phyloP scores from a whole-genome alignment of 2,329 filamentous ascomycete species.

The Exophiala mesophila region DNA sequence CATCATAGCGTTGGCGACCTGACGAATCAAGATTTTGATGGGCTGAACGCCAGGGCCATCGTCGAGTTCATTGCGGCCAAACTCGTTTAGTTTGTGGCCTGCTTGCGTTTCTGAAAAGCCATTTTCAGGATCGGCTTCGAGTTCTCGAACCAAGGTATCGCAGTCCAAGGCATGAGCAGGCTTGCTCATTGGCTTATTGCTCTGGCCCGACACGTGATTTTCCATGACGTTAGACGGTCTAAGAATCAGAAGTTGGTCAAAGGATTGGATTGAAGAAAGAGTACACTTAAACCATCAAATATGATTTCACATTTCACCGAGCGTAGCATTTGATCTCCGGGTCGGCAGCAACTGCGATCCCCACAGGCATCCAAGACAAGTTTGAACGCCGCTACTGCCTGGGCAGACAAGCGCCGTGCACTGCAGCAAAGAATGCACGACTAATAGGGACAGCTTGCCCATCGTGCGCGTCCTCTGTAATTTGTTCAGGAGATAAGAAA shows the following conservation, averaged over 20 bases:
- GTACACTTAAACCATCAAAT: no score
- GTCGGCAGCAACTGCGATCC: no score
- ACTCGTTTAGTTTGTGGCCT: constrained; percentile 49
- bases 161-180: constrained; percentile 60
- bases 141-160: constrained; percentile 50
- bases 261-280: background rate
- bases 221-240: constrained; percentile 12
- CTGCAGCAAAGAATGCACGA: no score
- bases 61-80: constrained; percentile 62
- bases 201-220: constrained; percentile 41
- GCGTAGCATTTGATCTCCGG: no score
- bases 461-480: no score
- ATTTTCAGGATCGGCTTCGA: constrained; percentile 52
- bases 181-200: constrained; percentile 51
- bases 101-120: constrained; percentile 55
- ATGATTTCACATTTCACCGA: no score
- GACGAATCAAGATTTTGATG: constrained; percentile 63
- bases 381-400: no score
- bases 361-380: no score
- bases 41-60: constrained; percentile 63
- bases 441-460: no score
- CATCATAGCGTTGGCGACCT: constrained; percentile 66
- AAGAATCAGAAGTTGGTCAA: no score
- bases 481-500: no score
- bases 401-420: no score